Conservation (phyloP, 805 yeast genomes). For the Candida sithepensis region DNA sequence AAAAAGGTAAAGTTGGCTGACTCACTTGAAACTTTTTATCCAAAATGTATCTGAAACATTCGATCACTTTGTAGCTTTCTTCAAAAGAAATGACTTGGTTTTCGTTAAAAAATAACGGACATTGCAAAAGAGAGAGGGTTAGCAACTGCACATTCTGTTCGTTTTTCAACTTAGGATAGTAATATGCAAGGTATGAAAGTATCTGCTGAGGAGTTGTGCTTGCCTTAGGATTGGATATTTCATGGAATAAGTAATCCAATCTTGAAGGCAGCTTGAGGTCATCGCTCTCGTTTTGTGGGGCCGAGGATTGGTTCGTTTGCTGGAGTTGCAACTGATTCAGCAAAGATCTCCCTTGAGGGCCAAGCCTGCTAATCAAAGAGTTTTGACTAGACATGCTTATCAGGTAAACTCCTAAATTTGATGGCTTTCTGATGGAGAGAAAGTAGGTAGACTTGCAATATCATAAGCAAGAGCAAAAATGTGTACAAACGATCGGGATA, state of each 20-base stretch:
- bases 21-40: slow-evolving; percentile 45
- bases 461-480: too few relatives aligned
- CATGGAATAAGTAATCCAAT: slow-evolving; percentile 44
- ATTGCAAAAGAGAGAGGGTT: slow-evolving; percentile 41
- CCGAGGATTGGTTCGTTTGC: not conserved
- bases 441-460: too few relatives aligned
- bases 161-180: slow-evolving; percentile 46
- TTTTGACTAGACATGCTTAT: not conserved
- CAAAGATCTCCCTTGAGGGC: slow-evolving; percentile 24
- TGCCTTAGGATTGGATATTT: slow-evolving; percentile 38
- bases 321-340: slow-evolving; percentile 11
- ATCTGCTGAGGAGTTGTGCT: slow-evolving; percentile 26
- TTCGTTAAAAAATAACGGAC: slow-evolving; percentile 34
- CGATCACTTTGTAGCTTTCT: slow-evolving; percentile 38
- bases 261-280: slow-evolving; percentile 31
- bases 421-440: too few relatives aligned
- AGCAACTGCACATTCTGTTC: slow-evolving; percentile 43
- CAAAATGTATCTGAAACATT: slow-evolving; percentile 43
- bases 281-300: not conserved
- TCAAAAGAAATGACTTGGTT: slow-evolving; percentile 24
- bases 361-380: slow-evolving; percentile 13
- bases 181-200: slow-evolving; percentile 47
- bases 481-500: too few relatives aligned
- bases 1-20: slow-evolving; percentile 44
- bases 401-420: too few relatives aligned